Conservation (phyloP, 306 rosid species). For the Quercus berberidifolia region DNA sequence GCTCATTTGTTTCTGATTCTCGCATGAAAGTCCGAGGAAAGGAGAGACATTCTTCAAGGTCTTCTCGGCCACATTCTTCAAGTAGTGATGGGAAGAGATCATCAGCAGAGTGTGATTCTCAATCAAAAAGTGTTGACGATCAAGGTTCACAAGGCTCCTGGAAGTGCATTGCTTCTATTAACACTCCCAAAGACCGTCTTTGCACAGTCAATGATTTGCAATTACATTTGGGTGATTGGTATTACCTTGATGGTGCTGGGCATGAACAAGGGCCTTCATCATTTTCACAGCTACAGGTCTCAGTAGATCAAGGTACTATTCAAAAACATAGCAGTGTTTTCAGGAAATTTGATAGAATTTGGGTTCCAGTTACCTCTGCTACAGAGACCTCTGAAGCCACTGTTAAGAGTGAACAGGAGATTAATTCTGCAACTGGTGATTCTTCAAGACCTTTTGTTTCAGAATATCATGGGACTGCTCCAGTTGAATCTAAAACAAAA, state of each 20-base stretch:
- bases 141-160: conserved; percentile 45
- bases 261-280: conserved; percentile 91
- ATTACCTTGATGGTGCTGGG: conserved; percentile 96
- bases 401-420: conserved; percentile 33
- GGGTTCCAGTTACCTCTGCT: conserved; percentile 87
- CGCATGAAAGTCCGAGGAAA: conserved; percentile 59
- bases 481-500: conserved; percentile 20
- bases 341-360: conserved; percentile 78
- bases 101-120: conserved; percentile 71
- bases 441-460: conserved; percentile 33
- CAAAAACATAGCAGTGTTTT: conserved; percentile 71
- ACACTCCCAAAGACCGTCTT: conserved; percentile 60
- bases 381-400: conserved; percentile 50
- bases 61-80: conserved; percentile 56
- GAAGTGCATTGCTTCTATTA: conserved; percentile 35
- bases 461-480: conserved; percentile 30
- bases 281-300: conserved; percentile 71
- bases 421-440: conserved; percentile 35
- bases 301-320: conserved; percentile 73
- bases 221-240: conserved; percentile 90
- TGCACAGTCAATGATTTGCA: conserved; percentile 68
- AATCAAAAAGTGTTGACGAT: conserved; percentile 39
- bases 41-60: conserved; percentile 66
- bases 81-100: conserved; percentile 75
- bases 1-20: conserved; percentile 76